Conservation (phyloP, 2,329 filamentous ascomycete species). For the Sporothrix variecibatus region DNA sequence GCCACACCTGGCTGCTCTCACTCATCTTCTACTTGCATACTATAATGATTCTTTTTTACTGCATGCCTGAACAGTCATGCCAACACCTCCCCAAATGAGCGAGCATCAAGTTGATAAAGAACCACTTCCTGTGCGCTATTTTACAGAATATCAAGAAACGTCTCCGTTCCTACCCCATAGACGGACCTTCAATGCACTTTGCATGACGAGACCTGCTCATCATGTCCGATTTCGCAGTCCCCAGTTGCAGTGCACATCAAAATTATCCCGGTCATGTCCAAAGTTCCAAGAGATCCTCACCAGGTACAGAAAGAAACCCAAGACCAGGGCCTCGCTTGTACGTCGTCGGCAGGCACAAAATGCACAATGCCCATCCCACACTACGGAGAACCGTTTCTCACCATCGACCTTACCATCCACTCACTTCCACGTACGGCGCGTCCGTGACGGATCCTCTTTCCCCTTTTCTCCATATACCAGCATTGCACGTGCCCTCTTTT, state of each 20-base stretch:
- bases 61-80: not conserved
- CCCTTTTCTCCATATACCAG: not conserved
- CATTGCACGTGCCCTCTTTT: not conserved
- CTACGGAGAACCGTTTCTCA: no score
- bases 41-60: not conserved
- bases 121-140: not conserved
- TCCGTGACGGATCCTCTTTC: not conserved
- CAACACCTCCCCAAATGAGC: not conserved
- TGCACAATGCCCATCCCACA: not conserved
- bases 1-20: not conserved
- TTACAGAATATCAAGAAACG: not conserved
- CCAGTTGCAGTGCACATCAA: not conserved
- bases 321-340: not conserved
- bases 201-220: not conserved
- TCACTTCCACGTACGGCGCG: not conserved
- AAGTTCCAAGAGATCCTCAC: not conserved
- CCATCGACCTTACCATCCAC: not conserved
- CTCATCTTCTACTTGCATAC: not conserved
- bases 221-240: constrained; percentile 1
- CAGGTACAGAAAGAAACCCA: not conserved
- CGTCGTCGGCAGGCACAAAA: no score
- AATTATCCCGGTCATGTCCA: not conserved
- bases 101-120: not conserved
- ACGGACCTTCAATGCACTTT: not conserved
- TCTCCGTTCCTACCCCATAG: not conserved